phyloP scores from a whole-genome alignment of 2,329 filamentous ascomycete genomes.

The Fusarium ramigenum region DNA sequence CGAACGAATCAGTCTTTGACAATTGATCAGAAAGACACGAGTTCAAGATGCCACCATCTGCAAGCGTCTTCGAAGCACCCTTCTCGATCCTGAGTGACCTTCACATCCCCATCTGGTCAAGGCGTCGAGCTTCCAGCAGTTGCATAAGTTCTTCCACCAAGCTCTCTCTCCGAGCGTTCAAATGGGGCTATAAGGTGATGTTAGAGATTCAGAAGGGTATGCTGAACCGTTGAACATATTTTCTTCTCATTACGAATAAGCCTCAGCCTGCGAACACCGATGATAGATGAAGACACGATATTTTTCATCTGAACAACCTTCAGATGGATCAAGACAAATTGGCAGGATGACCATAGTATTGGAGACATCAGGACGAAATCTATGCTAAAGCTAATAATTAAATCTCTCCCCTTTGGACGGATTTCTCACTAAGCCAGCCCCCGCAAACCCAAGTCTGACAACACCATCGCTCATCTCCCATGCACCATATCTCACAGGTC shows the following conservation, averaged over 20 bases:
- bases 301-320: not conserved
- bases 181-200: too few relatives aligned
- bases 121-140: not conserved
- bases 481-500: slow-evolving; percentile 32
- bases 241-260: not conserved
- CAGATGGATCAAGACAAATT: not conserved
- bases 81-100: too few relatives aligned
- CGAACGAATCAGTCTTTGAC: not conserved
- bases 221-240: not conserved
- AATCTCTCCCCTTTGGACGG: slow-evolving; percentile 35
- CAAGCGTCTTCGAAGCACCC: too few relatives aligned
- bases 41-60: not conserved
- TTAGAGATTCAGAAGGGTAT: not conserved
- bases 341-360: not conserved
- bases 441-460: slow-evolving; percentile 31
- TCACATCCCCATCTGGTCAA: too few relatives aligned
- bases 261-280: not conserved
- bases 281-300: not conserved
- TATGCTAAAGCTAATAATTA: slow-evolving; percentile 3
- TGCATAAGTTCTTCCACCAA: not conserved
- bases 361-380: fast-evolving
- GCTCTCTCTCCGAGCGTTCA: not conserved
- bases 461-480: slow-evolving; percentile 33
- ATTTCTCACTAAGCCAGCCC: slow-evolving; percentile 21
- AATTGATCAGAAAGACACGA: not conserved